Conservation (phyloP, 345 rosid species). For the Microthlaspi erraticum region DNA sequence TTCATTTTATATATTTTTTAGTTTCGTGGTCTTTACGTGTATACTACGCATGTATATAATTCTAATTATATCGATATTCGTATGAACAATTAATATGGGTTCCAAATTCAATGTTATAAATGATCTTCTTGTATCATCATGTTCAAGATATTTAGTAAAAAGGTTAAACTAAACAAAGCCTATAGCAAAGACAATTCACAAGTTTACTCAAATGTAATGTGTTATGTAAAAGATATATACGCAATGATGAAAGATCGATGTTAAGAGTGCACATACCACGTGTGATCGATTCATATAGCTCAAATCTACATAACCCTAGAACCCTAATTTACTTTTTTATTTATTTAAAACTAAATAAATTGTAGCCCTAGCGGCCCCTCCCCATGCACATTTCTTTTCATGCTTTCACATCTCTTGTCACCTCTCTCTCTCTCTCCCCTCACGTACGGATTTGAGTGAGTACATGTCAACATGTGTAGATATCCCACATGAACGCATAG, state of each 20-base stretch:
- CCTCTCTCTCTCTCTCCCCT: slow-evolving; percentile 19
- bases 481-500: slow-evolving; percentile 40
- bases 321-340: slow-evolving; percentile 7
- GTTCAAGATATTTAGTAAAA: slow-evolving; percentile 31
- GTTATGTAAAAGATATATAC: not conserved
- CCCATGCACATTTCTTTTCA: slow-evolving; percentile 46
- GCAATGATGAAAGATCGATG: slow-evolving; percentile 25
- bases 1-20: not conserved
- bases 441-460: slow-evolving; percentile 19
- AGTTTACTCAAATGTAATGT: not conserved
- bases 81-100: slow-evolving; percentile 44
- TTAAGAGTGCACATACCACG: slow-evolving; percentile 17
- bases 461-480: slow-evolving; percentile 20
- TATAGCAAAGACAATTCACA: slow-evolving; percentile 27
- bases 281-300: slow-evolving; percentile 35
- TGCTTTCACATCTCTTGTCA: slow-evolving; percentile 42
- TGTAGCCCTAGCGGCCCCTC: slow-evolving; percentile 41
- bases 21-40: slow-evolving; percentile 37
- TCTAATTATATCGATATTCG: slow-evolving; percentile 26
- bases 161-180: slow-evolving; percentile 25
- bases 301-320: slow-evolving; percentile 34
- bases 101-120: slow-evolving; percentile 45
- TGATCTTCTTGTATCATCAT: slow-evolving; percentile 38
- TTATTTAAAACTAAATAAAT: not conserved
- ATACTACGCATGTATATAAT: slow-evolving; percentile 35